Evolutionary conservation across 169 alveolate genomes (phyloP).

Genomic region (Plasmodium relictum): DNA sequence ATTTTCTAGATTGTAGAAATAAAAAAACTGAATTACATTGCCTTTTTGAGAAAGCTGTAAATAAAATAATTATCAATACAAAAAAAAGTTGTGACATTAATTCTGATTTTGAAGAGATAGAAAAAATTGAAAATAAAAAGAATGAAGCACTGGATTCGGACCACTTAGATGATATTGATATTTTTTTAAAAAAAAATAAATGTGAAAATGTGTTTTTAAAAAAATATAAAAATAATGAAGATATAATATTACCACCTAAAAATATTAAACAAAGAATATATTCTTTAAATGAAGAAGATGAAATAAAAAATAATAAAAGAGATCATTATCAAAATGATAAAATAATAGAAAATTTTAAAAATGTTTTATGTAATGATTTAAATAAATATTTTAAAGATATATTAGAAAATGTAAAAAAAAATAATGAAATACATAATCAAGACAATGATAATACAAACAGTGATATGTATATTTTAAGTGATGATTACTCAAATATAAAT

Average conservation of each 20-base stretch:
- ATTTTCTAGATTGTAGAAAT: constrained; percentile 7
- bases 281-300: constrained; percentile 26
- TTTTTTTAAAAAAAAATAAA: constrained; percentile 51
- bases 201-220: constrained; percentile 55
- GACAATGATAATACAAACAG: background rate
- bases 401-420: constrained; percentile 11
- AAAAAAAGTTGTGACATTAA: constrained; percentile 29
- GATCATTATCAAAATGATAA: constrained; percentile 7
- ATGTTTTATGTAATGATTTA: constrained; percentile 48
- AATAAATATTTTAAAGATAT: constrained; percentile 62
- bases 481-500: background rate
- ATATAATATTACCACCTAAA: constrained; percentile 27
- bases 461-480: constrained; percentile 3
- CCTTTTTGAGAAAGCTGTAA: constrained; percentile 41
- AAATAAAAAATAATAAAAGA: background rate
- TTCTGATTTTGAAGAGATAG: constrained; percentile 67
- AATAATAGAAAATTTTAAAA: constrained; percentile 61
- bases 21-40: constrained; percentile 27
- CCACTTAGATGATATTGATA: constrained; percentile 60
- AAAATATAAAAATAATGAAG: background rate
- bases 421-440: background rate
- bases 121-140: constrained; percentile 23
- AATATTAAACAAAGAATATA: constrained; percentile 52
- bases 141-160: constrained; percentile 1
- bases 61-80: constrained; percentile 43